Conservation (phyloP, 2,329 filamentous ascomycete species). For the Pseudogymnoascus destructans region DNA sequence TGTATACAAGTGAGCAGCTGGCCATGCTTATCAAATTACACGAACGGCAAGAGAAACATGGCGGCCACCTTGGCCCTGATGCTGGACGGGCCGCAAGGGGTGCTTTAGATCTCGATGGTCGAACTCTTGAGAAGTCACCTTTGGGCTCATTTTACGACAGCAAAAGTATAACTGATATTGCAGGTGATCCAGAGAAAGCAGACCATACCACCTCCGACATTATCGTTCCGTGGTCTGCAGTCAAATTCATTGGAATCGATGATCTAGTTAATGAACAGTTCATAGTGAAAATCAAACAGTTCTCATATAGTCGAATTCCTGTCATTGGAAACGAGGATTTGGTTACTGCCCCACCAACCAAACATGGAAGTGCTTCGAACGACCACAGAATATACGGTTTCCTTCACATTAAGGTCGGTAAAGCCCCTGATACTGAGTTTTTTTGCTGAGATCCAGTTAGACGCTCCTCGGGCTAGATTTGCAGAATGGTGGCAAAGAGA, state of each 20-base stretch:
- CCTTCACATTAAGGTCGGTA: constrained; percentile 20
- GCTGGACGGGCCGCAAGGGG: constrained; percentile 19
- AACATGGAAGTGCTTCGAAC: constrained; percentile 10
- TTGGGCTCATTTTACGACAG: background rate
- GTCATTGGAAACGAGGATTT: constrained; percentile 17
- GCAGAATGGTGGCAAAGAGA: constrained; percentile 1
- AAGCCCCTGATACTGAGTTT: background rate
- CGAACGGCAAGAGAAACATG: constrained; percentile 17
- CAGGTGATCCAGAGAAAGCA: constrained; percentile 8
- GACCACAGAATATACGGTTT: constrained; percentile 19
- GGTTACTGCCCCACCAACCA: background rate
- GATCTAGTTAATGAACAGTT: constrained; percentile 19
- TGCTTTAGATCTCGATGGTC: constrained; percentile 19
- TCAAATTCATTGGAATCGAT: constrained; percentile 19
- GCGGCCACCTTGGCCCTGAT: constrained; percentile 17
- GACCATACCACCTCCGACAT: constrained; percentile 11
- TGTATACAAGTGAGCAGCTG: constrained; percentile 19
- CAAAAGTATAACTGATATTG: background rate
- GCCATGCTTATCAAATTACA: constrained; percentile 19
- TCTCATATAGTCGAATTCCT: constrained; percentile 23
- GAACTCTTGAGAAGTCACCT: constrained; percentile 13
- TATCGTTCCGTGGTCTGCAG: constrained; percentile 18
- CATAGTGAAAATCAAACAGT: constrained; percentile 18
- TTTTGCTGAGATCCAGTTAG: constrained; percentile 11
- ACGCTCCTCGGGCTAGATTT: constrained; percentile 19